Evolutionary conservation across 768 basidiomycete species (phyloP).

Genomic region (Coprinellus micaceus): DNA sequence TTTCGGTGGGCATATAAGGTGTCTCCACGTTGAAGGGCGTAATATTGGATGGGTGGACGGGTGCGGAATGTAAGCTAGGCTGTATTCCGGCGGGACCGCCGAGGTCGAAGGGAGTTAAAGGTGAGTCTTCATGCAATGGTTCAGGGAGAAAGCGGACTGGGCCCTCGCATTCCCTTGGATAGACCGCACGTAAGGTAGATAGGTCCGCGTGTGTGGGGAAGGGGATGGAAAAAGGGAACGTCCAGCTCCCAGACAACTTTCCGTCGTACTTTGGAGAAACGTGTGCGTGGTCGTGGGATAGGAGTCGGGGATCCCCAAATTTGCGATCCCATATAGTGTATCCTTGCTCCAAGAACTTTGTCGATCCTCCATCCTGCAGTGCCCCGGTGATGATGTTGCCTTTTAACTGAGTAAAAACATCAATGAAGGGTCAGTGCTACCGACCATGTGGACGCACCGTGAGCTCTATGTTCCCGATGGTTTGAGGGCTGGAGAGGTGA

Average conservation of each 20-base stretch:
- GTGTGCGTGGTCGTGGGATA: background rate
- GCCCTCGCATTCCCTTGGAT: background rate
- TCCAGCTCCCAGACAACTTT: background rate
- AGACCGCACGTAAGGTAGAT: background rate
- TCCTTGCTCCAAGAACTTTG: background rate
- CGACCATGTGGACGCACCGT: background rate
- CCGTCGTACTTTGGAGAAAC: background rate
- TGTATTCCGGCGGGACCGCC: background rate
- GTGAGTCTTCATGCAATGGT: background rate
- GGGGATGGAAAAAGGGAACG: conserved; percentile 4
- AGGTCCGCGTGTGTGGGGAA: background rate
- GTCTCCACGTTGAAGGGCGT: no score
- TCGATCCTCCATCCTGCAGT: background rate
- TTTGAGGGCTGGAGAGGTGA: background rate
- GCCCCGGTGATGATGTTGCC: background rate
- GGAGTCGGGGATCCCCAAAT: background rate
- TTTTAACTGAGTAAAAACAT: background rate
- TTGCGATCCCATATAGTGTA: background rate
- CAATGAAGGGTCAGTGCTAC: background rate
- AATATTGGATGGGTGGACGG: background rate
- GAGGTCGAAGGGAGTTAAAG: background rate
- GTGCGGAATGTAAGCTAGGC: background rate
- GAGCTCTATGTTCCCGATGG: background rate
- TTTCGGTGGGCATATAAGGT: no score
- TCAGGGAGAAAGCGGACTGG: background rate